Evolutionary conservation across 1,284 basidiomycete species (phyloP), one percentile per base, ranked within the genome.

Genomic region (Phaffia rhodozyma): DNA sequence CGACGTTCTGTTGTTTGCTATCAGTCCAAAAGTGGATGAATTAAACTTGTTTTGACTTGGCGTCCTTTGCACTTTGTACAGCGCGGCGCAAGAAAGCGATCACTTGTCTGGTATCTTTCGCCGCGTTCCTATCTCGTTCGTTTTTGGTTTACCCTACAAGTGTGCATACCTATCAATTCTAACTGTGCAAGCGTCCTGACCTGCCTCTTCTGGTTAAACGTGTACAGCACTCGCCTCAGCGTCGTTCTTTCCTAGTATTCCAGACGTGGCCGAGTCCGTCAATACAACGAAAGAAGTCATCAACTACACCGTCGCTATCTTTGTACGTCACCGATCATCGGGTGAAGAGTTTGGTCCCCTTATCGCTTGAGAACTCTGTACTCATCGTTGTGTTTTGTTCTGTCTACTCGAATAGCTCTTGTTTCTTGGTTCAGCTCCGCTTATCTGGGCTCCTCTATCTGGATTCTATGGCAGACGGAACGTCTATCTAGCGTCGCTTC

Each of bases 191-290:
- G 4, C 2, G 13, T 23, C 16, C 23, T 30, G 34, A 29, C 25
- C 25, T 49, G 53, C 25, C 48, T 25, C 25, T 25, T 9, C 16
- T 30, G 3, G 25, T 50, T 29, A 11, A 21, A 18, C 47, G 1
- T 34, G 18, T 21, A 2, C 69, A 87, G 85, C 85, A 32, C 83
- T 87, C 70, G 81, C 85, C 0, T 79, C 83, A 1, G 82, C 83
- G 5, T 81, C 83, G 1, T 86, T 87, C 73, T 78, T 86, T 2
- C 86, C 86, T 0, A 80, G 82, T 0, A 85, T 88, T 56, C 84
- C 84, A 0, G 78, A 83, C 63, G 83, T 88, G 67, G 80, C 84
- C 0, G 72, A 74, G 27, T 85, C 87, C 63, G 75, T 87, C 9
- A 63, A 80, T 47, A 80, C 84, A 0, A 81, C 82, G 0, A 78